These are phyloP conservation scores for Entonaema liquescens DNA, from an alignment of 495 filamentous ascomycete genomes.

Conservation along the genomic window DNA sequence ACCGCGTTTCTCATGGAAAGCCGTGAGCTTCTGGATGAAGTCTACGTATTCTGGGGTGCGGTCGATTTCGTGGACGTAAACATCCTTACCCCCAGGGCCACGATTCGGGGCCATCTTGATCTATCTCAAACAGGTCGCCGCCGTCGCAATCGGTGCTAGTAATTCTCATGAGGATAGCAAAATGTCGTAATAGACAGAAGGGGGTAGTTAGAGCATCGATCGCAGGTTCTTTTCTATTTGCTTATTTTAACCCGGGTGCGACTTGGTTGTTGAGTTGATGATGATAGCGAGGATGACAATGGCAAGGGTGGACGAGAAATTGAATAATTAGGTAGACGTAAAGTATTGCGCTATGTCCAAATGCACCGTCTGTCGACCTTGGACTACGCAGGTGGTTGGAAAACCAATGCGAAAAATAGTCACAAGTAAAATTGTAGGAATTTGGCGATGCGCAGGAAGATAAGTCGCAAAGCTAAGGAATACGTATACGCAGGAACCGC, in stretches of 20 bases:
- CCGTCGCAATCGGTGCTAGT: background rate
- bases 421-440: background rate
- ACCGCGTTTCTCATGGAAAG: conserved; percentile 75
- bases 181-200: background rate
- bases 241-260: background rate
- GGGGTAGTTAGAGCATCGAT: background rate
- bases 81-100: conserved; percentile 38
- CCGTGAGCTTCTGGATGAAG: conserved; percentile 71
- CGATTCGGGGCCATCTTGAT: conserved; percentile 42
- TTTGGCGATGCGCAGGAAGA: conserved; percentile 13
- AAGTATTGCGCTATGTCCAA: background rate
- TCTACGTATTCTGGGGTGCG: conserved; percentile 70
- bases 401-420: background rate
- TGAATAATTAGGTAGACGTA: background rate
- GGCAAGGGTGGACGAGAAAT: background rate
- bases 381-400: background rate
- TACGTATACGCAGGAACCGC: background rate
- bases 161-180: background rate
- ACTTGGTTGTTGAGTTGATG: background rate
- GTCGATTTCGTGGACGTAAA: conserved; percentile 50
- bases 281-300: background rate
- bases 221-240: background rate
- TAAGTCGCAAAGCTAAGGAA: background rate
- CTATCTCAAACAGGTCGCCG: conserved; percentile 1
- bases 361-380: background rate